A percentile compares a stretch with the other conserved stretches of the same genome.
Evolutionary conservation across 108 stramenopile genomes (phyloP).

Genomic region (Cylindrotheca fusiformis): DNA sequence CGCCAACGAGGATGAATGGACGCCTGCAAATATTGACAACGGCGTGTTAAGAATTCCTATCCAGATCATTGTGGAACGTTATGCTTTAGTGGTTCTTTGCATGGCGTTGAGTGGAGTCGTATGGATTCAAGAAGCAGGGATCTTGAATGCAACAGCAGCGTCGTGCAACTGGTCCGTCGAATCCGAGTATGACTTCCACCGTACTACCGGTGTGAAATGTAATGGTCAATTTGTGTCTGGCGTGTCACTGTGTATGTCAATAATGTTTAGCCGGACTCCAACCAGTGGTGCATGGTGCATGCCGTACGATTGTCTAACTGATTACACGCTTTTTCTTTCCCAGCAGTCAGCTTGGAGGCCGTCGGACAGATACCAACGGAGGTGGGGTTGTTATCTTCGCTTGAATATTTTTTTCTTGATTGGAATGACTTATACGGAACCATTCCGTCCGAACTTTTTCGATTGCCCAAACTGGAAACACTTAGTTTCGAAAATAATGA

Average conservation of each 20-base stretch:
- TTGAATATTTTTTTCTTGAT: constrained; percentile 20
- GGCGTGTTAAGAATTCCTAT: no score
- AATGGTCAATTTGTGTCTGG: not conserved
- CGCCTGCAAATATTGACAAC: not conserved
- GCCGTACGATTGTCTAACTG: no score
- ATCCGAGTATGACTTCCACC: no score
- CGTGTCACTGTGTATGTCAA: not conserved
- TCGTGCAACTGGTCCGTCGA: no score
- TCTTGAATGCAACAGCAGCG: no score
- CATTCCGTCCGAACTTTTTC: constrained; percentile 19
- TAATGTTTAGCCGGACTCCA: no score
- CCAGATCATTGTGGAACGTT: not conserved
- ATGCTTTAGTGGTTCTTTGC: not conserved
- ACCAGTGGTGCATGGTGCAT: no score
- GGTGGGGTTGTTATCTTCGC: not conserved
- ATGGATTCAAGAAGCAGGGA: no score
- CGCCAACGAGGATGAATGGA: not conserved
- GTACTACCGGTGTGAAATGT: no score
- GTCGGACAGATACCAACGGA: constrained; percentile 15
- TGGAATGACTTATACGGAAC: constrained; percentile 1
- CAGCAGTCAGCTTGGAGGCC: not conserved
- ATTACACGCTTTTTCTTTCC: no score
- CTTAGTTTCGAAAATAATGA: not conserved
- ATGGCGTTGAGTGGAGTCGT: not conserved
- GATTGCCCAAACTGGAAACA: not conserved